phyloP scores from a whole-genome alignment of 805 yeast genomes.

The Clavispora phyllophila region DNA sequence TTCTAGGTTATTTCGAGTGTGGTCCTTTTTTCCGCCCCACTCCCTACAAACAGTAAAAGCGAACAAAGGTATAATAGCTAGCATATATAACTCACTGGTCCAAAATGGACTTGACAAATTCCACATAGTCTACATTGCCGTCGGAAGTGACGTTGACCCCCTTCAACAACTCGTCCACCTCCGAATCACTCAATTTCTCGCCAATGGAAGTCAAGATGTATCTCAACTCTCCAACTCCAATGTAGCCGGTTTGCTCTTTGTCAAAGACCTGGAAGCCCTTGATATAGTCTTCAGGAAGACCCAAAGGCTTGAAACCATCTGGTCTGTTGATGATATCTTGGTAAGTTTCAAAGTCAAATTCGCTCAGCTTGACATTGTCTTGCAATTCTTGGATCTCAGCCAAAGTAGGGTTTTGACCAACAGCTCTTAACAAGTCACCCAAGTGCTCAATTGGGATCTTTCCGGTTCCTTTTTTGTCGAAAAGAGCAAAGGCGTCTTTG shows the following conservation, averaged over 20 bases:
- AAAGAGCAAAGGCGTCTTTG: constrained; percentile 94
- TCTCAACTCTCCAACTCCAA: constrained; percentile 94
- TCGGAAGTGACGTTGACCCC: constrained; percentile 93
- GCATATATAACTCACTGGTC: constrained; percentile 55
- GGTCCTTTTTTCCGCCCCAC: neutral
- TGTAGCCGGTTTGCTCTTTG: constrained; percentile 91
- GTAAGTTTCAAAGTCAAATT: constrained; percentile 72
- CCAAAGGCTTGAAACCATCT: constrained; percentile 81
- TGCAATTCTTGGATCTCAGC: constrained; percentile 65
- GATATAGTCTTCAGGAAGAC: constrained; percentile 86
- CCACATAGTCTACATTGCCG: constrained; percentile 91
- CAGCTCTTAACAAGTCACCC: constrained; percentile 93
- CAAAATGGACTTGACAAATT: constrained; percentile 87
- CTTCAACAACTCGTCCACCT: constrained; percentile 92
- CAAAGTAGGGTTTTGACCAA: constrained; percentile 97
- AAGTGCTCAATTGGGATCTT: constrained; percentile 76
- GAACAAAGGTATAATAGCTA: neutral
- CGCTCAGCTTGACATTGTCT: constrained; percentile 36
- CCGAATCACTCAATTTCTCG: constrained; percentile 83
- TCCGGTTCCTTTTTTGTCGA: constrained; percentile 95
- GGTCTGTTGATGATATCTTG: constrained; percentile 76
- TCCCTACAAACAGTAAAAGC: neutral
- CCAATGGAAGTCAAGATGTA: constrained; percentile 95
- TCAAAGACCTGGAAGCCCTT: constrained; percentile 94
- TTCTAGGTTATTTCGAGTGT: too few species aligned